Evolutionary conservation across 2,329 filamentous ascomycete genomes (phyloP).

Genomic region (Pestalotiopsis sp.): DNA sequence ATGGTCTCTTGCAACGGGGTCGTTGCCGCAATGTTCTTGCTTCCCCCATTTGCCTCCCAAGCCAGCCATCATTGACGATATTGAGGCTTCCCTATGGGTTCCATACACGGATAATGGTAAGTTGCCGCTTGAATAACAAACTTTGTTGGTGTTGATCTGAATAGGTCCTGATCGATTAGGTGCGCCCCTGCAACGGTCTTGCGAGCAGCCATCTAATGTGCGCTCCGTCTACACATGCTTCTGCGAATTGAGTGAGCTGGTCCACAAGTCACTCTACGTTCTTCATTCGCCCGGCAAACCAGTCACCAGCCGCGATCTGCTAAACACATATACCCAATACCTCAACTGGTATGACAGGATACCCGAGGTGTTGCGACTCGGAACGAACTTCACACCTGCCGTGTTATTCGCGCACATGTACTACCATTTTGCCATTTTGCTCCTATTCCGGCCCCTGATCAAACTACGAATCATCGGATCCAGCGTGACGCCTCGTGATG

Average conservation of each 20-base stretch:
- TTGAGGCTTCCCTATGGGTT: constrained; percentile 63
- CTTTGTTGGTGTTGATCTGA: constrained; percentile 9
- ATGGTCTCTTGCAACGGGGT: constrained; percentile 67
- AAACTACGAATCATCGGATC: constrained; percentile 66
- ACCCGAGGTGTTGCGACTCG: constrained; percentile 64
- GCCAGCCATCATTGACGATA: constrained; percentile 60
- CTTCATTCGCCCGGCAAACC: constrained; percentile 72
- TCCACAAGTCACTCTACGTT: constrained; percentile 71
- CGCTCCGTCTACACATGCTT: constrained; percentile 70
- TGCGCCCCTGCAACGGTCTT: constrained; percentile 55
- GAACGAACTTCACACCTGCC: constrained; percentile 72
- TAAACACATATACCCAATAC: constrained; percentile 69
- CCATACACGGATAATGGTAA: constrained; percentile 62
- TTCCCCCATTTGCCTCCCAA: constrained; percentile 61
- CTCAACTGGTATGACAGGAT: constrained; percentile 72
- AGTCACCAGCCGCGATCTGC: constrained; percentile 64
- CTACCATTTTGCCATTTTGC: constrained; percentile 69
- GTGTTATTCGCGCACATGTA: constrained; percentile 77
- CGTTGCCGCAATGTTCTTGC: constrained; percentile 61
- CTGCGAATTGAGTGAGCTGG: constrained; percentile 72
- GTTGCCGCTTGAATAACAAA: constrained; percentile 20
- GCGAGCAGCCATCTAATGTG: constrained; percentile 68
- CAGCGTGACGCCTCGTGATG: constrained; percentile 64
- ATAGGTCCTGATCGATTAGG: constrained; percentile 37
- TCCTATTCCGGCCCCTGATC: constrained; percentile 76